These are phyloP conservation scores for Phytophthora fragariaefolia DNA, from an alignment of 352 stramenopile species.

Conservation along the genomic window DNA sequence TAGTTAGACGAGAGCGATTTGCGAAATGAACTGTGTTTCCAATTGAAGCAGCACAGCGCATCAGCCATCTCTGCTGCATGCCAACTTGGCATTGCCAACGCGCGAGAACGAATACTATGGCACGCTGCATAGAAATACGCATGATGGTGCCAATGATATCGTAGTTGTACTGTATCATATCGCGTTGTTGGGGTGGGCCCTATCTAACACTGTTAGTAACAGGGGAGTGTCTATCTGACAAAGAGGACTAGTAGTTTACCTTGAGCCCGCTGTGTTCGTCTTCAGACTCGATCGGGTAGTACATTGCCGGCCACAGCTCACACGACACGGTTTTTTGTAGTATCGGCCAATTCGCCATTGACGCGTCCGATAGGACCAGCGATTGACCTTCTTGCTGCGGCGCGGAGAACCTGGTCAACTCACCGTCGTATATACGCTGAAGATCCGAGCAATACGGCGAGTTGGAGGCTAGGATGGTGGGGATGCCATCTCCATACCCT, in stretches of 20 bases:
- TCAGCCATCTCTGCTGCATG: too few relatives aligned
- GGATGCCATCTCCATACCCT: background rate
- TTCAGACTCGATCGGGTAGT: constrained; percentile 21
- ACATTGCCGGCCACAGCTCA: background rate
- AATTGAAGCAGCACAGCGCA: background rate
- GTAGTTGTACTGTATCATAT: too few relatives aligned
- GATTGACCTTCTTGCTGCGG: background rate
- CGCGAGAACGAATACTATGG: too few relatives aligned
- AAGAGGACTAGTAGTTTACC: too few relatives aligned
- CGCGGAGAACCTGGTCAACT: constrained; percentile 1
- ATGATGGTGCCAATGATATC: too few relatives aligned
- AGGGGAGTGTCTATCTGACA: too few relatives aligned
- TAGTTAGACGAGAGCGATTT: too few relatives aligned
- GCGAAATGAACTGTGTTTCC: background rate
- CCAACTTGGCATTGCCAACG: too few relatives aligned
- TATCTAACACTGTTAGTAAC: too few relatives aligned
- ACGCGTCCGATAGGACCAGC: background rate
- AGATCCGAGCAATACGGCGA: constrained; percentile 18
- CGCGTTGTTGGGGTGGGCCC: too few relatives aligned
- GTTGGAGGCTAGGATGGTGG: constrained; percentile 10
- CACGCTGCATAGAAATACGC: too few relatives aligned
- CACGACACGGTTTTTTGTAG: constrained; percentile 6
- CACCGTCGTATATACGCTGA: constrained; percentile 4
- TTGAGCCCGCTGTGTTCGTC: constrained; percentile 7
- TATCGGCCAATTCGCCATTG: background rate